A percentile compares a stretch with the other conserved stretches of the same genome.
phyloP scores from a whole-genome alignment of 345 rosid species.

The Dovyalis caffra region DNA sequence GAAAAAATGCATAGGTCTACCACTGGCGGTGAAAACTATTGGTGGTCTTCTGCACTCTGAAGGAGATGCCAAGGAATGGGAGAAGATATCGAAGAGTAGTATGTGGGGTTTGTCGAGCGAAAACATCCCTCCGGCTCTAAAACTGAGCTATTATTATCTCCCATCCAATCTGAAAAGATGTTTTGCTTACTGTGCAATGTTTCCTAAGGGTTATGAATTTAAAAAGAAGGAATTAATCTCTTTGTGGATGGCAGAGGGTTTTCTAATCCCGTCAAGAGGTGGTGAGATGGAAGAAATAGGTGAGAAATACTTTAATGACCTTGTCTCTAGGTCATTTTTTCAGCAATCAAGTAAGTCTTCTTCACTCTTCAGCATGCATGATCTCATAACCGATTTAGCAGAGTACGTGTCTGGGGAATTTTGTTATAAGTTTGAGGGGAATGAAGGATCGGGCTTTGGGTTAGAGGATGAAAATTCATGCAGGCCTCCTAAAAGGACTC shows the following conservation, averaged over 20 bases:
- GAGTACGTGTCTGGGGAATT: conserved; percentile 15
- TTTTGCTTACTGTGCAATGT: conserved; percentile 22
- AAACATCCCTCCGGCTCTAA: conserved; percentile 9
- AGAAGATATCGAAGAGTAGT: conserved; percentile 9
- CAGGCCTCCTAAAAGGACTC: not conserved
- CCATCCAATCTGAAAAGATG: conserved; percentile 19
- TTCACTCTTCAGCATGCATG: conserved; percentile 17
- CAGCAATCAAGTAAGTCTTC: not conserved
- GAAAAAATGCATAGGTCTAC: conserved; percentile 11
- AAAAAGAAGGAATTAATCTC: conserved; percentile 4
- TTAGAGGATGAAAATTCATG: conserved; percentile 1
- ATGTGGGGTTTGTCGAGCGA: not conserved
- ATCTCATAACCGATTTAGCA: conserved; percentile 7
- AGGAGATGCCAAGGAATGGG: conserved; percentile 3
- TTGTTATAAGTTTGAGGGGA: not conserved
- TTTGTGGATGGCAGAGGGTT: conserved; percentile 27
- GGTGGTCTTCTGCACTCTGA: conserved; percentile 9
- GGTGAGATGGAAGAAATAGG: conserved; percentile 11
- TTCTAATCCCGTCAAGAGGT: not conserved
- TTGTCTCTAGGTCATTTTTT: conserved; percentile 19
- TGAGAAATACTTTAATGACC: conserved; percentile 6
- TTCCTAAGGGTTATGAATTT: conserved; percentile 15
- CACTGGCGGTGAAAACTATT: conserved; percentile 10
- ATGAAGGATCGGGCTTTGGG: not conserved
- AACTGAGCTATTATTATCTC: conserved; percentile 19